Base-by-base conservation (phyloP, 208 protist genomes). In the Naegleria fowleri region DNA sequence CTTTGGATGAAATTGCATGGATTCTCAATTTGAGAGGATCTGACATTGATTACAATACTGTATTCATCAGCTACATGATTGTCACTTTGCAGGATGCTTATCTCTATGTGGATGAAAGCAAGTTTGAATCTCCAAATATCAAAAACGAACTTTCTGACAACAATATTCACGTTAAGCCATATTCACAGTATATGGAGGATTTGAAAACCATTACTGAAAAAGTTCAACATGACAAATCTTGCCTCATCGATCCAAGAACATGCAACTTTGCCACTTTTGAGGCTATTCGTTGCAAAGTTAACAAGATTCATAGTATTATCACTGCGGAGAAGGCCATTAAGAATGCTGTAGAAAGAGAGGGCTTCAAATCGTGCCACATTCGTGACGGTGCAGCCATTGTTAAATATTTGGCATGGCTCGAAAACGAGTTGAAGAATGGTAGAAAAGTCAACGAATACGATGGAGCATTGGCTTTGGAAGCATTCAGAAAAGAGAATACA, bases 1-100 rank as follows among this genome's bases (percentile, higher is more conserved):
- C 96, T 22, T 93, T 98, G n/a, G 96, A 98, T 90, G 97, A 98
- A 92, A 91, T 98, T 52, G 96, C 96, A 25, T 98, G 96, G 96
- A 91, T 98, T 13, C 97, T 96, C 0, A 98, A 98, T 93, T 92
- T 98, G 29, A 95, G 97, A 75, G 96, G 96, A 39, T 84, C 83
- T 33, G 96, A 98, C 90, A 95, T 97, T n/a, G 92, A 93, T 6
- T 97, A 95, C 93, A 98, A 97, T 93, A 96, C 97, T 76, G 95
- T 98, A 33, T 97, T 98, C 93, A 96, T 97, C 84, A 91, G 95
- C 0, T 98, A 98, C 91, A 94, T 94, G 75, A 58, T 98, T 36
- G 88, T 95, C 9, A 90, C 92, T 40, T 51, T 93, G 40, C 93
- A 95, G 86, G 43, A 95, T 29, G 40, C 91, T 38, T 90, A 91